Evolutionary conservation across 306 rosid genomes (phyloP).

Genomic region (Glycine latifolia): DNA sequence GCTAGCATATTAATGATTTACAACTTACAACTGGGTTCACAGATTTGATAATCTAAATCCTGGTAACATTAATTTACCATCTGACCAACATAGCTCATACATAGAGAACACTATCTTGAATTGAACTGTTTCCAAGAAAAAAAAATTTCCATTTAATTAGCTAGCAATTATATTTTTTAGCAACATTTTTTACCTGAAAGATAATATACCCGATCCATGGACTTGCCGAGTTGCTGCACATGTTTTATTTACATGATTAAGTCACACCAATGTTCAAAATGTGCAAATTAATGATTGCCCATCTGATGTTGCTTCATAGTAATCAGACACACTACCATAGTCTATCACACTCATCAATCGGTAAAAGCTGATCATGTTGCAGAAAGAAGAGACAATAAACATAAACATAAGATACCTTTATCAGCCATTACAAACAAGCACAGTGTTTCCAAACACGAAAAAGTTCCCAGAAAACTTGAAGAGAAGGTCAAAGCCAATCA

Average conservation of each 20-base stretch:
- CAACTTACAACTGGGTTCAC: neutral
- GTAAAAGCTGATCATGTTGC: conserved; percentile 1
- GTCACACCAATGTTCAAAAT: too few species aligned
- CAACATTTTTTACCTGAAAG: neutral
- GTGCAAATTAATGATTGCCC: too few species aligned
- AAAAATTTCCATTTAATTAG: too few species aligned
- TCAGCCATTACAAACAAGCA: conserved; percentile 14
- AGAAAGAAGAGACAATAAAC: neutral
- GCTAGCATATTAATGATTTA: neutral
- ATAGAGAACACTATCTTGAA: too few species aligned
- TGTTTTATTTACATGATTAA: neutral
- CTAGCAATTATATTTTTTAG: neutral
- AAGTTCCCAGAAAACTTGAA: neutral
- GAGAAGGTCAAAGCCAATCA: neutral
- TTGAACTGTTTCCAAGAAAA: too few species aligned
- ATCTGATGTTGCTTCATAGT: neutral
- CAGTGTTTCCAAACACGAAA: neutral
- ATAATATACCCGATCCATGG: neutral
- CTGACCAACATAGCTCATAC: neutral
- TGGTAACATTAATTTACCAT: neutral
- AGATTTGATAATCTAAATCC: conserved; percentile 23
- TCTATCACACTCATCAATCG: conserved; percentile 19
- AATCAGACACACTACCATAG: conserved; percentile 10
- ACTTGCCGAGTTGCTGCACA: neutral
- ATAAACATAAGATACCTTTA: neutral